phyloP scores from a whole-genome alignment of 1,284 basidiomycete genomes.

The Pyrrhoderma lamaoense region DNA sequence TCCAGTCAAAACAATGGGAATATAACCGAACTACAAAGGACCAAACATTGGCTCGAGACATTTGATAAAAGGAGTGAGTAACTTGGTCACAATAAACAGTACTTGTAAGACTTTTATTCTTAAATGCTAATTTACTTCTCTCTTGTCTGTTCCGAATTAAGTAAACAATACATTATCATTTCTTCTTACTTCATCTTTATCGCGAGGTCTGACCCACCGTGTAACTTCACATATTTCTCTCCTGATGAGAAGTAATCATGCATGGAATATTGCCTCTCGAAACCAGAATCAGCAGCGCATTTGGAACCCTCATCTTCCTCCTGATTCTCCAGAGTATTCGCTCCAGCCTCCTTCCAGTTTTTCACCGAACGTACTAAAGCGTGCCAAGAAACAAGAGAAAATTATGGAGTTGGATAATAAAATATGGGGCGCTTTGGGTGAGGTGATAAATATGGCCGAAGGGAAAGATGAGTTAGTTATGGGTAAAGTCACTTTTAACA shows the following conservation, averaged over 20 bases:
- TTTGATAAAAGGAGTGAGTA: conserved; percentile 45
- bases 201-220: conserved; percentile 54
- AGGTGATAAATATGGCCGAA: conserved; percentile 47
- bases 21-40: conserved; percentile 25
- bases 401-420: conserved; percentile 23
- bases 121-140: no score
- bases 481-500: conserved; percentile 29
- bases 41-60: conserved; percentile 36
- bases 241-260: conserved; percentile 28
- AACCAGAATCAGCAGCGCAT: conserved; percentile 22
- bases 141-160: conserved; percentile 22
- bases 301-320: conserved; percentile 40
- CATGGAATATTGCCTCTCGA: conserved; percentile 22
- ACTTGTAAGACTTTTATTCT: background rate
- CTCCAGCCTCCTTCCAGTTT: background rate
- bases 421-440: conserved; percentile 34
- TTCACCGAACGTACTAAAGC: background rate
- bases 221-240: conserved; percentile 44
- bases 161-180: conserved; percentile 54
- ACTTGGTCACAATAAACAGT: conserved; percentile 3
- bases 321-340: conserved; percentile 22
- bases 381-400: background rate
- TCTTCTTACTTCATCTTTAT: conserved; percentile 45
- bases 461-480: conserved; percentile 36
- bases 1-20: no score